These are phyloP conservation scores for Cordyceps pruinosa DNA, from an alignment of 2,329 filamentous ascomycete genomes.

Conservation along the genomic window DNA sequence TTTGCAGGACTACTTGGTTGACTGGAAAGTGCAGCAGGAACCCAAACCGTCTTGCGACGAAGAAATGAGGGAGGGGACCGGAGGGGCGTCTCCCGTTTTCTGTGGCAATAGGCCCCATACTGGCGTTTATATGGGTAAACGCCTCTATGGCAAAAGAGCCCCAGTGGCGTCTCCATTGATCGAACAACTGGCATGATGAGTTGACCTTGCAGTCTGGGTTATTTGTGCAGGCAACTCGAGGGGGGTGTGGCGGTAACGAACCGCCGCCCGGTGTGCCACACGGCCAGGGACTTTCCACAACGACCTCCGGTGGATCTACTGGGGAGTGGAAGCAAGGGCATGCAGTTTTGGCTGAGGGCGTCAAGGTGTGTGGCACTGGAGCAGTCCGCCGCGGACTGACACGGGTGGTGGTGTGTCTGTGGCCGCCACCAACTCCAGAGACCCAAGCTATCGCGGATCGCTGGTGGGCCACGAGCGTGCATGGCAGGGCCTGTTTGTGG, in stretches of 20 bases:
- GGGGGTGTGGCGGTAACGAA: neutral
- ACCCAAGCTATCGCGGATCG: slow-evolving; percentile 19
- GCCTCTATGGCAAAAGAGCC: slow-evolving; percentile 4
- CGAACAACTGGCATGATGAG: slow-evolving; percentile 1
- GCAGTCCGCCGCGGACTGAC: slow-evolving; percentile 16
- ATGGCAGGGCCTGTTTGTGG: slow-evolving; percentile 16
- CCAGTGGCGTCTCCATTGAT: slow-evolving; percentile 12
- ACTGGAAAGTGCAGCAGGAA: neutral
- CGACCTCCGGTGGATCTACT: neutral
- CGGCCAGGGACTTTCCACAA: neutral
- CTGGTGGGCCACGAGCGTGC: slow-evolving; percentile 17
- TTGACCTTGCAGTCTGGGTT: neutral
- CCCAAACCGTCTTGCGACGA: slow-evolving; percentile 8
- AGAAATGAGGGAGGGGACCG: slow-evolving; percentile 6
- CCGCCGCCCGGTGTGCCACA: no score
- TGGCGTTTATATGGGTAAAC: slow-evolving; percentile 11
- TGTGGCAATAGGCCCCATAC: slow-evolving; percentile 6
- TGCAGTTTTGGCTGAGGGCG: neutral
- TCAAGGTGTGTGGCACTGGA: neutral
- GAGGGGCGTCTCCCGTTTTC: slow-evolving; percentile 6
- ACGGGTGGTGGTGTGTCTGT: slow-evolving; percentile 13
- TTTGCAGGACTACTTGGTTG: neutral
- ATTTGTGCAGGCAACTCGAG: neutral
- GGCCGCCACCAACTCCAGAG: no score
- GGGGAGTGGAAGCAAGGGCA: neutral